Percentiles rank a stretch among this genome's conserved stretches.
These are phyloP conservation scores for Nidularia pulvinata DNA, from an alignment of 768 basidiomycete genomes.

Conservation along the genomic window DNA sequence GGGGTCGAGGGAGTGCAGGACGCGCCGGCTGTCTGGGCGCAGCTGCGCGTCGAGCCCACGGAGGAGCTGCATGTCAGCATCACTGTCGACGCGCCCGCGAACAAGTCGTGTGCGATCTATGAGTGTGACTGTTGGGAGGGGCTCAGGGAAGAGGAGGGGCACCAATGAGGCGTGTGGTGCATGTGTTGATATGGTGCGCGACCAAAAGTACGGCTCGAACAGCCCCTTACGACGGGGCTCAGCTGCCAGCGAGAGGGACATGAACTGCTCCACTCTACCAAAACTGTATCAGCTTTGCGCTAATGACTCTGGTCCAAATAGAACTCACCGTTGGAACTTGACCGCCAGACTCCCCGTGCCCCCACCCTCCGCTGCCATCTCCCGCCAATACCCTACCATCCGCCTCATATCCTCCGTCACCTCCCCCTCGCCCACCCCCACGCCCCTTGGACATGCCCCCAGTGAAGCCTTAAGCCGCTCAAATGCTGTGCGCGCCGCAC, in stretches of 20 bases:
- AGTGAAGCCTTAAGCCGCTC: constrained; percentile 50
- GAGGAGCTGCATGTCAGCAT: constrained; percentile 60
- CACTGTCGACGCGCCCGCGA: constrained; percentile 72
- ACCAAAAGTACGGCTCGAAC: constrained; percentile 81
- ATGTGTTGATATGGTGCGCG: constrained; percentile 31
- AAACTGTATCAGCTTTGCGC: not conserved
- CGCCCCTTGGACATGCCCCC: constrained; percentile 46
- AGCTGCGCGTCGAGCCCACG: constrained; percentile 48
- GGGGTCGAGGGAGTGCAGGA: constrained; percentile 26
- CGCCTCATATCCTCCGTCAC: constrained; percentile 42
- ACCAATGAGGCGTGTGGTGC: constrained; percentile 46
- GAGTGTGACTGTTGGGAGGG: constrained; percentile 64
- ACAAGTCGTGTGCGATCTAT: constrained; percentile 67
- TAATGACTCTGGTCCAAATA: constrained; percentile 2
- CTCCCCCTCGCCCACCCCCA: constrained; percentile 31
- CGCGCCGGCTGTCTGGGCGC: constrained; percentile 29
- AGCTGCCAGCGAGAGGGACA: constrained; percentile 72
- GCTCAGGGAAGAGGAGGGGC: constrained; percentile 77
- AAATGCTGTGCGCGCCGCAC: constrained; percentile 42
- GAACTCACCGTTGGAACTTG: constrained; percentile 65
- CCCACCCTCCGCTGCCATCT: constrained; percentile 37
- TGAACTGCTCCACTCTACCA: constrained; percentile 73
- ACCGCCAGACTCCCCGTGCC: constrained; percentile 37
- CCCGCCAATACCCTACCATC: constrained; percentile 59
- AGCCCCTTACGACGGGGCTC: constrained; percentile 75